These are phyloP conservation scores for Pluteus cervinus DNA, from an alignment of 768 basidiomycete genomes.

Conservation along the genomic window DNA sequence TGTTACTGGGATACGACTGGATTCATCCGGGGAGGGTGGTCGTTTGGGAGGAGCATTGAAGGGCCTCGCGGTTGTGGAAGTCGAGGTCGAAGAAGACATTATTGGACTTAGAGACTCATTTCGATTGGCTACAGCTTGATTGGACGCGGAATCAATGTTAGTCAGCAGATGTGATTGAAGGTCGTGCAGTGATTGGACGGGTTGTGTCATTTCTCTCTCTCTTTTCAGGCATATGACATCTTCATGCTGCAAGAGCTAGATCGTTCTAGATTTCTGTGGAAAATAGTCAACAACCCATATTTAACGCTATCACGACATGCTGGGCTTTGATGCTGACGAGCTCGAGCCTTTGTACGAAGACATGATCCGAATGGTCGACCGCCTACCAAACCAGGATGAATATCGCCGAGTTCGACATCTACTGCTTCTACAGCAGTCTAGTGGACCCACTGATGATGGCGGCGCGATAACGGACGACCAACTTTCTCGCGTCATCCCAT, in stretches of 20 bases:
- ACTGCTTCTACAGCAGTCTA: conserved; percentile 43
- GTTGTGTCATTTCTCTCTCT: too few relatives aligned
- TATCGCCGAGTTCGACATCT: conserved; percentile 56
- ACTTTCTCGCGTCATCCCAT: conserved; percentile 48
- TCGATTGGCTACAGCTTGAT: conserved; percentile 1
- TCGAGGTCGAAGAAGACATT: conserved; percentile 47
- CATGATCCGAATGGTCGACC: conserved; percentile 54
- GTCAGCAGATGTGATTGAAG: not conserved
- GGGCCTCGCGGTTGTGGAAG: conserved; percentile 40
- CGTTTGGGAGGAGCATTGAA: conserved; percentile 22
- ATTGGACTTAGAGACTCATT: conserved; percentile 15
- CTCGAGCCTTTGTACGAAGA: conserved; percentile 41
- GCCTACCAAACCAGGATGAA: conserved; percentile 55
- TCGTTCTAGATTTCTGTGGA: too few relatives aligned
- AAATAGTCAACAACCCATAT: conserved; percentile 4
- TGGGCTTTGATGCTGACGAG: conserved; percentile 22
- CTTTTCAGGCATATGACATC: too few relatives aligned
- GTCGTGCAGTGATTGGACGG: conserved; percentile 1
- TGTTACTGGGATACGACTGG: conserved; percentile 74
- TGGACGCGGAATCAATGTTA: not conserved
- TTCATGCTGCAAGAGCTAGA: too few relatives aligned
- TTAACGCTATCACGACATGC: conserved; percentile 13
- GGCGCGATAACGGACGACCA: conserved; percentile 49
- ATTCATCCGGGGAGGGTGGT: conserved; percentile 36
- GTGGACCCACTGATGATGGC: conserved; percentile 17